phyloP scores from a whole-genome alignment of 202 grass and related monocot genomes.

The Elaeis oleifera region DNA sequence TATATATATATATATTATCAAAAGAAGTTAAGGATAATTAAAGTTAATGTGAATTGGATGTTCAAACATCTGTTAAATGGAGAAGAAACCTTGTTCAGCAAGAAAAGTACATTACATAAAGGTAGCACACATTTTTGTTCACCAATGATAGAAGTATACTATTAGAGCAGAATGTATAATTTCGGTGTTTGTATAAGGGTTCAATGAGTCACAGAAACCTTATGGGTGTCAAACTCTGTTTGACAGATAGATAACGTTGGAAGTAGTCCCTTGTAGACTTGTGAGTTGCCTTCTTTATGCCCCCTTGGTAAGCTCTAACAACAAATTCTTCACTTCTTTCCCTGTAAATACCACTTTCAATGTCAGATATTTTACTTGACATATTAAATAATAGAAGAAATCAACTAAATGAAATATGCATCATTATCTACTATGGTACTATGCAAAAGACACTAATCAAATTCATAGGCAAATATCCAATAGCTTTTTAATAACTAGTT shows the following conservation, averaged over 20 bases:
- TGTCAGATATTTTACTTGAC: slow-evolving; percentile 30
- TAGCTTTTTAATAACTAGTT: neutral
- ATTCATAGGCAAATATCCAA: neutral
- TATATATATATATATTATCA: too few species aligned
- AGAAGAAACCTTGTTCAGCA: too few species aligned
- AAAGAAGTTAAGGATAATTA: too few species aligned
- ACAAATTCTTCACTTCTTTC: slow-evolving; percentile 99
- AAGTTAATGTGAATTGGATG: too few species aligned
- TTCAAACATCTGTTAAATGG: too few species aligned
- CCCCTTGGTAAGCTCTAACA: slow-evolving; percentile 79
- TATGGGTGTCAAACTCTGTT: slow-evolving; percentile 53
- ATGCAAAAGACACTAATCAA: neutral
- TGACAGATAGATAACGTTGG: slow-evolving; percentile 75
- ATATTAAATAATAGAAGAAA: neutral
- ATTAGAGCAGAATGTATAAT: too few species aligned
- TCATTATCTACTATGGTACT: neutral
- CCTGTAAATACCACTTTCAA: slow-evolving; percentile 32
- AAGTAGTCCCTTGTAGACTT: slow-evolving; percentile 76
- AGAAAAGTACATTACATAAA: too few species aligned
- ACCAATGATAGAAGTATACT: too few species aligned
- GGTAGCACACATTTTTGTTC: too few species aligned
- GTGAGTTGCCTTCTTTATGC: slow-evolving; percentile 81
- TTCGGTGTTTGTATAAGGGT: too few species aligned
- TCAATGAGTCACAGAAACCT: slow-evolving; percentile 38
- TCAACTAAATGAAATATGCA: slow-evolving; percentile 3